phyloP scores from a whole-genome alignment of 345 rosid species.

The Eucalyptus pauciflora region DNA sequence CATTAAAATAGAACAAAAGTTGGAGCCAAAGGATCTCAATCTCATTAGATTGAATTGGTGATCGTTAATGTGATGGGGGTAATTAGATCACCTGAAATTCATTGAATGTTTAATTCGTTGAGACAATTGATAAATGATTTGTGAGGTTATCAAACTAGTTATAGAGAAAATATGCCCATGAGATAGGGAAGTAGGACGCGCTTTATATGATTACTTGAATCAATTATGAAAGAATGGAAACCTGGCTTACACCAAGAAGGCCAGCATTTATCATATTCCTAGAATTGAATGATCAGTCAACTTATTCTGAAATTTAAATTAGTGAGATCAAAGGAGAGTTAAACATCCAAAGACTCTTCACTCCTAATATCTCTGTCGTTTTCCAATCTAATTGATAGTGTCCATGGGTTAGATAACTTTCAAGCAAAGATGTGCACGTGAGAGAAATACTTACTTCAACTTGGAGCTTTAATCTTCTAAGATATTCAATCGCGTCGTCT shows the following conservation, averaged over 20 bases:
- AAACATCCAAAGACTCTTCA: neutral
- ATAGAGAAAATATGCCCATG: neutral
- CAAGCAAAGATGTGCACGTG: neutral
- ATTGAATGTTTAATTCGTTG: neutral
- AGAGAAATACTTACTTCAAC: neutral
- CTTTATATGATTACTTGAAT: neutral
- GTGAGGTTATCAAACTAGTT: neutral
- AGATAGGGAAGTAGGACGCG: neutral
- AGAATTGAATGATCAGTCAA: neutral
- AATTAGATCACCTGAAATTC: neutral
- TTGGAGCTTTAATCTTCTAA: neutral
- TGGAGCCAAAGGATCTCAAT: neutral
- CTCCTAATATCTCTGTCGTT: neutral
- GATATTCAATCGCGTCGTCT: conserved; percentile 1
- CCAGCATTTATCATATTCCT: neutral
- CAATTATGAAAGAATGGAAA: neutral
- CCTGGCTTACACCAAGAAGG: neutral
- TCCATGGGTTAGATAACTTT: neutral
- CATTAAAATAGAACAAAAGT: neutral
- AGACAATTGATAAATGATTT: neutral
- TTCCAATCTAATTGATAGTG: neutral
- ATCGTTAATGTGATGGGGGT: neutral
- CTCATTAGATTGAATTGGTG: neutral
- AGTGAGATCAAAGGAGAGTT: neutral
- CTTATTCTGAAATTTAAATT: neutral